These are phyloP conservation scores for Moesziomyces parantarcticus DNA, from an alignment of 1,284 basidiomycete genomes.

Conservation along the genomic window DNA sequence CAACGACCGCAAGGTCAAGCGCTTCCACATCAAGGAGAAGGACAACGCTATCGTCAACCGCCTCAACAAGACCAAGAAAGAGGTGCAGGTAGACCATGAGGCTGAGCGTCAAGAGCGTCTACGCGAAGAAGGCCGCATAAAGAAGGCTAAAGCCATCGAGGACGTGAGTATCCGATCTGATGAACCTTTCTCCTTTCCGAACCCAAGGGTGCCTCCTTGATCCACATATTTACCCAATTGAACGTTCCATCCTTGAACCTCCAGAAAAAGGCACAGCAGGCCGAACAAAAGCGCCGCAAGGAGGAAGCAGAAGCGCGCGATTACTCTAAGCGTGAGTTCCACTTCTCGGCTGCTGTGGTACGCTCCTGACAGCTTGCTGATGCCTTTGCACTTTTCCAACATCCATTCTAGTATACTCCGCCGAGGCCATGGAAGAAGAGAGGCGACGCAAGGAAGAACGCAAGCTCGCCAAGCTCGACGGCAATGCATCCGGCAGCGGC, in stretches of 20 bases:
- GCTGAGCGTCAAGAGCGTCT: slow-evolving; percentile 79
- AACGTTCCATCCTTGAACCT: background rate
- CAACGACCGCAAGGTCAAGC: slow-evolving; percentile 76
- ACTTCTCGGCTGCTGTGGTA: background rate
- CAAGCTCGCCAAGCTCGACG: slow-evolving; percentile 34
- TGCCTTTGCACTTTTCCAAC: background rate
- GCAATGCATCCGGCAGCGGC: slow-evolving; percentile 18
- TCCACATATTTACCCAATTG: no score
- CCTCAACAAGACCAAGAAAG: slow-evolving; percentile 89
- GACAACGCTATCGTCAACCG: slow-evolving; percentile 93
- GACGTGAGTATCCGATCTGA: slow-evolving; percentile 30
- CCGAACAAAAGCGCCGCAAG: slow-evolving; percentile 70
- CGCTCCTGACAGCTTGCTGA: background rate
- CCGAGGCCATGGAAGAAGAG: slow-evolving; percentile 61
- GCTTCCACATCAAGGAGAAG: slow-evolving; percentile 81
- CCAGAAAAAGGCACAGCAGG: slow-evolving; percentile 52
- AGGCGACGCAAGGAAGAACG: slow-evolving; percentile 44
- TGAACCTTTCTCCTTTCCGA: background rate
- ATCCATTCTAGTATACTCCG: slow-evolving; percentile 49
- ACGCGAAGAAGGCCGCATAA: slow-evolving; percentile 46
- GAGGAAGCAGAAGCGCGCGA: slow-evolving; percentile 70
- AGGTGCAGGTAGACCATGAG: slow-evolving; percentile 82
- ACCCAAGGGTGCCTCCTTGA: background rate
- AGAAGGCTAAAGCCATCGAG: slow-evolving; percentile 54
- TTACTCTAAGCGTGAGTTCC: slow-evolving; percentile 68